Percentiles rank a stretch among this genome's conserved stretches.
Evolutionary conservation across 345 rosid genomes (phyloP).

Genomic region (Syzygium grande): DNA sequence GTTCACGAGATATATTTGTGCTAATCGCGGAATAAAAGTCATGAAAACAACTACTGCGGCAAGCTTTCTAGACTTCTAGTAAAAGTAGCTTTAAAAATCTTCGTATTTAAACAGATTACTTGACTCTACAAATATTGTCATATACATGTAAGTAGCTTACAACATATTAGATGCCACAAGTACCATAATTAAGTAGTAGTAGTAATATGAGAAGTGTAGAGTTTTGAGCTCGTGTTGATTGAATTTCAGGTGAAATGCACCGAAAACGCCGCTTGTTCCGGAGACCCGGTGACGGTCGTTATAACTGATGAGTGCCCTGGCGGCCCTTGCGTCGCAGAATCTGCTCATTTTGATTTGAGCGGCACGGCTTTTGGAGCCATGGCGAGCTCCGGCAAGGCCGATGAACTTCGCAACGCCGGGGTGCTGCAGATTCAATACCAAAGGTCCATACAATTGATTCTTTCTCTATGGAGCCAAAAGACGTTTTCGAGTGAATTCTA

Average conservation of each 20-base stretch:
- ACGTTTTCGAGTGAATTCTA: neutral
- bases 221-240: neutral
- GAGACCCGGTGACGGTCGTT: slow-evolving; percentile 42
- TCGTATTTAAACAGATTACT: neutral
- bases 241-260: slow-evolving; percentile 44
- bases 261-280: slow-evolving; percentile 49
- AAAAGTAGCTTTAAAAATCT: neutral
- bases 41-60: neutral
- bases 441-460: slow-evolving; percentile 24
- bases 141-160: neutral
- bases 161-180: neutral
- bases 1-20: neutral
- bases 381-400: slow-evolving; percentile 50
- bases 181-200: neutral
- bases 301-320: slow-evolving; percentile 71
- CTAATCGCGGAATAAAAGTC: neutral
- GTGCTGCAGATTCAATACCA: slow-evolving; percentile 30
- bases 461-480: neutral
- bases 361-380: slow-evolving; percentile 73
- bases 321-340: slow-evolving; percentile 35
- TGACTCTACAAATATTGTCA: neutral
- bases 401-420: slow-evolving; percentile 47
- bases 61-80: neutral
- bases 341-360: slow-evolving; percentile 58
- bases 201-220: neutral